Base-by-base conservation (phyloP, 768 basidiomycete species). In the Lactarius vividus region DNA sequence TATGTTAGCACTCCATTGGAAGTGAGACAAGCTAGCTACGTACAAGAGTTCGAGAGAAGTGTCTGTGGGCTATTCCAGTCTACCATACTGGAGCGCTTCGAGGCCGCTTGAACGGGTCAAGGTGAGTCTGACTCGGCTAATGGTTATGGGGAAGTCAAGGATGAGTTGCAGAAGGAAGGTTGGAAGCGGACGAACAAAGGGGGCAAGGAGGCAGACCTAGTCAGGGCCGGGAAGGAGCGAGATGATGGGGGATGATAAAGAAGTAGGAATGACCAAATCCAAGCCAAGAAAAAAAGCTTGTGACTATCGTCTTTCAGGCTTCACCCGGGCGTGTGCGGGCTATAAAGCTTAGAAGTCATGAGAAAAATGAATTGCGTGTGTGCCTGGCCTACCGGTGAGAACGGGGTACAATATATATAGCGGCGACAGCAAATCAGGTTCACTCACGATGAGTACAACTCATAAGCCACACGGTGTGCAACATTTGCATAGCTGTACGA, bases 41-140 rank as follows among this genome's bases (percentile, higher is more conserved):
- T 26, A 57, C 57, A 13, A n/a, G 35, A 39, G 16, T 39, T 37
- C 4, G 37, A 8, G n/a, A 39, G 7, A 15, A 39, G 11, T 57
- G 23, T 57, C 18, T 57, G 57, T 16, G 57, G 57, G 23, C n/a
- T 57, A 18, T 57, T 57, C 57, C 57, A 57, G 23, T 57, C 35
- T 8, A 39, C 57, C 57, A 57, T 57, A 5, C 33, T 57, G 33
- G 55, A 33, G 13, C 53, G 18, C 53, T 26, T 28, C 6, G 26
- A 26, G 55, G 18, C 31, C 11, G 15, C 23, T 49, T 23, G 23
- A 49, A 49, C 11, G 46, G 6, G 7, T 52, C 13, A 15, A 52
- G 23, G 49, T 15, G 49, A 13, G 26, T 26, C 23, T 13, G 4
- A 49, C 42, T 28, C 49, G n/a, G 26, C 26, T 23, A 11, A 23